Evolutionary conservation across 2,329 filamentous ascomycete species (phyloP), one percentile per base, ranked within the genome.

Genomic region (Fusarium ramigenum): DNA sequence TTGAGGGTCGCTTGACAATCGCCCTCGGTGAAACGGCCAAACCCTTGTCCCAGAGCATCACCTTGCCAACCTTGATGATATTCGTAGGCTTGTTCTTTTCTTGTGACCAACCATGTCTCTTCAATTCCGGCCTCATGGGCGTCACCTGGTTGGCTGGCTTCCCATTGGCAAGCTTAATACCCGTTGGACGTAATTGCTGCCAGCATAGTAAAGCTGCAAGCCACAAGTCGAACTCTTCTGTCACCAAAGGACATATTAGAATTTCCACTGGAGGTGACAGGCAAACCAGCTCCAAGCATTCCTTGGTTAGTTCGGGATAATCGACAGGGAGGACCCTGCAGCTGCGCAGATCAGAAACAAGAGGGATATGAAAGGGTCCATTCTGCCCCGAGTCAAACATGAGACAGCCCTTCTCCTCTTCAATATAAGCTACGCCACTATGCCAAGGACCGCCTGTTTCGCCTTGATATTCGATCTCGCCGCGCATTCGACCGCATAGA

Each of bases 21-120:
- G 88, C 85, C 49, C 85, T 84, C 10, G 90, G 88, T 42, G 87
- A 87, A 23, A 83, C 82, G 18, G 89, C 86, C 11, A 84, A 79
- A 4, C 91, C 92, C 80, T 93, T 96, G 82, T 98, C 95, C 96
- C 95, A 98, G 52, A 97, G 87, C 79, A 95, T 91, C 79, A 97
- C 90, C 79, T 95, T 95, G 62, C 95, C 96, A 53, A 98, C 94
- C 80, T 98, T 99, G 85, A 98, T 98, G 74, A 98, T 96, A 62
- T 92, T 96, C 3, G 82, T 78, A 4, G 80, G 72, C 34, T 80
- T 84, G 73, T 73, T 58, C 44, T 78, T 80, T 42, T 83, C 79
- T 23, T 77, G 75, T 4, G 79, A 80, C 53, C 76, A 76, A 36
- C 81, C 80, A 44, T 85, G 84, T 59, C 85, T 84, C 58, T 81